Conservation (phyloP, 2,329 filamentous ascomycete species). For the Cadophora malorum region DNA sequence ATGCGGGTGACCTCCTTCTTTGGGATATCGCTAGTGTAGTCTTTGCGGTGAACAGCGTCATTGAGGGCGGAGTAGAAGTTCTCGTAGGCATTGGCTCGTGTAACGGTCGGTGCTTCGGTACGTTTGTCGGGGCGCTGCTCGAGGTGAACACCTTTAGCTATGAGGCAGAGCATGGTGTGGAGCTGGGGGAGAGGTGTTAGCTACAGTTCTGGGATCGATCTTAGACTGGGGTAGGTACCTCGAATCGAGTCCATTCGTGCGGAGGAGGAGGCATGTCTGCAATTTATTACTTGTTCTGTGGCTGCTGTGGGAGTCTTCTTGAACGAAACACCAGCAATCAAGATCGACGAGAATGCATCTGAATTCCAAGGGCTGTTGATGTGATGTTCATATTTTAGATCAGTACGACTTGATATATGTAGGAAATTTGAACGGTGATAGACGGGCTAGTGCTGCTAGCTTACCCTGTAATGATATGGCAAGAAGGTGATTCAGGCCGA, state of each 20-base stretch:
- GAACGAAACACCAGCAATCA: background rate
- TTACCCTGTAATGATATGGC: background rate
- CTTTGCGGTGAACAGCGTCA: slow-evolving; percentile 38
- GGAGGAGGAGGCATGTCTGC: slow-evolving; percentile 25
- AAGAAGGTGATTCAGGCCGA: background rate
- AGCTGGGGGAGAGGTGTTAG: slow-evolving; percentile 17
- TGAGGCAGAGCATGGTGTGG: slow-evolving; percentile 43
- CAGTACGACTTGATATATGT: background rate
- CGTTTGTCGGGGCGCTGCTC: slow-evolving; percentile 36
- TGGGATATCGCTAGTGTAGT: slow-evolving; percentile 36
- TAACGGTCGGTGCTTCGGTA: slow-evolving; percentile 14
- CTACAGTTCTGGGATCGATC: background rate
- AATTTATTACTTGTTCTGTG: background rate
- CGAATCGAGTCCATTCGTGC: slow-evolving; percentile 33
- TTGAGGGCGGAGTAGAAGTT: slow-evolving; percentile 45
- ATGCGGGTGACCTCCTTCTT: slow-evolving; percentile 41
- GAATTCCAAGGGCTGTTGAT: background rate
- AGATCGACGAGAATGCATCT: background rate
- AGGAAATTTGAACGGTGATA: background rate
- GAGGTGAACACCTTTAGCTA: slow-evolving; percentile 36
- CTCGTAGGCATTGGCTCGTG: slow-evolving; percentile 30
- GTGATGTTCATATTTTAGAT: background rate
- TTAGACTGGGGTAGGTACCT: slow-evolving; percentile 21
- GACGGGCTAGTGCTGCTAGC: slow-evolving; percentile 1
- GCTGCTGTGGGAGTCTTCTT: background rate